Base-by-base conservation (phyloP, 495 filamentous ascomycete species). In the Barbatosphaeria neglecta region DNA sequence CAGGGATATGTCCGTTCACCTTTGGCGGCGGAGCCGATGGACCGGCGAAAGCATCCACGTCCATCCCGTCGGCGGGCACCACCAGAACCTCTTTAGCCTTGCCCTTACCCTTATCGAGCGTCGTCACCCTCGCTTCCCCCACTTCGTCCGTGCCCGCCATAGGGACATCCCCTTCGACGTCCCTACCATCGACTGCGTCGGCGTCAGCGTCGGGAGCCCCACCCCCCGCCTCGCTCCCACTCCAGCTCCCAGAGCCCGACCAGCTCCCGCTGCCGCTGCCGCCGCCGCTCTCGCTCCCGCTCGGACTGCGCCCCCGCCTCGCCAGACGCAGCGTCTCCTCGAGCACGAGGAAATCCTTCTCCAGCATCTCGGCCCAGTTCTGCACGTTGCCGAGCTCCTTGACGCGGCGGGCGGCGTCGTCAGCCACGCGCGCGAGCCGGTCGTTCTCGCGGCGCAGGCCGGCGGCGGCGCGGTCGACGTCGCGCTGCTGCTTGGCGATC, bases 361-460 rank as follows among this genome's bases (percentile, higher is more conserved):
- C 92, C 55, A 96, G 73, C 72, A 94, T 76, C 78, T 98, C 92
- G 35, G 90, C 90, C 90, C 90, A 96, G 61, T 95, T 95, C 77
- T 96, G 92, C 63, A 96, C 79, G 60, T 96, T 87, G 23, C 92
- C 92, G 55, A 95, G 77, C 75, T 94, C 87, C 69, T 95, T 95
- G 41, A 98, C 64, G 59, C 78, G 80, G 37, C 77, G 73, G 43
- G 80, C 73, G 41, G 82, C 81, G 54, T 79, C 73, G 51, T 81
- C 78, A 13, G 80, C 83, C 31, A 90, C 59, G 54, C 76, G 81
- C 54, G 74, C 71, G 63, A 83, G 78, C 64, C 80, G 73, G 44
- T 80, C 80, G 50, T 80, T 89, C 61, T 90, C 84, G 49, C 73
- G 79, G 16, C 73, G 68, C 52, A 98, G 66, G n/a, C 61, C 72